These are phyloP conservation scores for Salicornia ramosissima DNA, from an alignment of 148 eudicot genomes.

Conservation along the genomic window DNA sequence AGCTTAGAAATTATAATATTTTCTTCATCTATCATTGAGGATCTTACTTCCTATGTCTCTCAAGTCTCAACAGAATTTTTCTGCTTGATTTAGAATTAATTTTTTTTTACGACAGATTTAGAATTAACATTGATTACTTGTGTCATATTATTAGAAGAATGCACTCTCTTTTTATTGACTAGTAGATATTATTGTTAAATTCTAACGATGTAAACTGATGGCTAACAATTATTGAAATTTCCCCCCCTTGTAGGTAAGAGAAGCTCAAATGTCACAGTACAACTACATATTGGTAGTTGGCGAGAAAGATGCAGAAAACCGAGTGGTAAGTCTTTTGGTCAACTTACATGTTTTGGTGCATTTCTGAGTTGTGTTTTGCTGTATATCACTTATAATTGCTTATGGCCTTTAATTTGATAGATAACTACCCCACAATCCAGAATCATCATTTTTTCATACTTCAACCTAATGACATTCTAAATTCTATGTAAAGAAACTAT, in stretches of 20 bases:
- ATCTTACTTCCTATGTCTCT: no score
- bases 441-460: no score
- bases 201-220: no score
- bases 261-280: slow-evolving; percentile 87
- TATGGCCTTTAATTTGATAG: no score
- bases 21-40: no score
- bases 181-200: not conserved
- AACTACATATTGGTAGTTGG: slow-evolving; percentile 96
- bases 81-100: no score
- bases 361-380: not conserved
- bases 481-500: no score
- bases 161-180: not conserved
- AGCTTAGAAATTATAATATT: no score
- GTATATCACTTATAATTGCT: not conserved
- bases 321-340: slow-evolving; percentile 29
- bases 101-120: no score
- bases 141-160: not conserved
- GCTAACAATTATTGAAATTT: not conserved
- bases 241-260: slow-evolving; percentile 60
- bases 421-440: no score
- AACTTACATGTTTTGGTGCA: slow-evolving; percentile 2
- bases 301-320: slow-evolving; percentile 62
- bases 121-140: no score
- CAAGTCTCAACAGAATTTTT: no score
- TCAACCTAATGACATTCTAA: not conserved